Conservation (phyloP, 164 flowering plant species). For the Vitis rotundifolia region DNA sequence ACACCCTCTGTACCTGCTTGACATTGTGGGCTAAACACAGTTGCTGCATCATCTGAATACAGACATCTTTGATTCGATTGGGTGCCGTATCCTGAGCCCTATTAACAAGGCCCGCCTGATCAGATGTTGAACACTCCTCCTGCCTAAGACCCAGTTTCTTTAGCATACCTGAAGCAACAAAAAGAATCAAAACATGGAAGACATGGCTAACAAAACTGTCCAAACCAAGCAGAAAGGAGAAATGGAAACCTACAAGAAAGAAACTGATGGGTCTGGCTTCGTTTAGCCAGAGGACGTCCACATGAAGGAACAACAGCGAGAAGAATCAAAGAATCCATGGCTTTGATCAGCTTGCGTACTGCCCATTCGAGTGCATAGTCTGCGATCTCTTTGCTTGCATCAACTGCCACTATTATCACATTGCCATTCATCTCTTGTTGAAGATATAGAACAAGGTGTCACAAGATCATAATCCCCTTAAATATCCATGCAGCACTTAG, state of each 20-base stretch:
- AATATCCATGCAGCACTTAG: too few species aligned
- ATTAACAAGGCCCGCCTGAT: neutral
- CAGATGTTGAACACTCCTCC: neutral
- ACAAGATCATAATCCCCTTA: too few species aligned
- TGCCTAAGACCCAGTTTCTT: slow-evolving; percentile 26
- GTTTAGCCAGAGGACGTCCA: neutral
- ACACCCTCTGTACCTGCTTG: slow-evolving; percentile 18
- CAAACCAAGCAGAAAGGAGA: neutral
- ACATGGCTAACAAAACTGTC: too few species aligned
- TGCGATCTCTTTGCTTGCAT: slow-evolving; percentile 41
- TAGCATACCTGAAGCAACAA: slow-evolving; percentile 21
- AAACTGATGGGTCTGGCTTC: slow-evolving; percentile 9
- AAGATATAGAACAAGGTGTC: too few species aligned
- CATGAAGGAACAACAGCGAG: slow-evolving; percentile 30
- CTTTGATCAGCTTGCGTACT: slow-evolving; percentile 27
- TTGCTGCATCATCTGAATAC: slow-evolving; percentile 33
- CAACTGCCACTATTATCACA: slow-evolving; percentile 39
- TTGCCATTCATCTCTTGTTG: slow-evolving; percentile 17
- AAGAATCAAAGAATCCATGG: slow-evolving; percentile 29
- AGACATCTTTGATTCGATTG: slow-evolving; percentile 20
- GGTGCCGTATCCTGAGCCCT: slow-evolving; percentile 4
- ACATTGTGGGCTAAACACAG: slow-evolving; percentile 26
- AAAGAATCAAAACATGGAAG: neutral
- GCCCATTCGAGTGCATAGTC: slow-evolving; percentile 44
- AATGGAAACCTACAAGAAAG: slow-evolving; percentile 15